These are phyloP conservation scores for Paramecium bursaria DNA, from an alignment of 73 alveolate species.

Conservation along the genomic window DNA sequence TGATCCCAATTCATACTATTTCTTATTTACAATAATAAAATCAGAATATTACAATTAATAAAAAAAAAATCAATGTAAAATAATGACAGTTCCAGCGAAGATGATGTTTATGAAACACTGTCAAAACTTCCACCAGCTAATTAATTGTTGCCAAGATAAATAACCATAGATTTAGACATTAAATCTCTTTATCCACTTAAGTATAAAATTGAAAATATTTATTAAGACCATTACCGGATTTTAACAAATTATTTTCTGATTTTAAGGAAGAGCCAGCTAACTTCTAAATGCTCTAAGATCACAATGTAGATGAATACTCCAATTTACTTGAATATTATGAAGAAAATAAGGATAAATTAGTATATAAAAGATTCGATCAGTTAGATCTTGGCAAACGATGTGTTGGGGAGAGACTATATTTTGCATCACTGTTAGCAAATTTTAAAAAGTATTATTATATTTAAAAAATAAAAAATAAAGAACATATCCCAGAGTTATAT, in stretches of 20 bases:
- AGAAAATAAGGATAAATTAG: constrained; percentile 24
- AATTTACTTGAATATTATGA: constrained; percentile 22
- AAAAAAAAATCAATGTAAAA: constrained; percentile 19
- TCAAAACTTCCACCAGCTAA: constrained; percentile 40
- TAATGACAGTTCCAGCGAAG: constrained; percentile 51
- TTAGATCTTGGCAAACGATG: constrained; percentile 3
- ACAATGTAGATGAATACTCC: not conserved
- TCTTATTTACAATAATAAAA: not conserved
- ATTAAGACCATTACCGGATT: constrained; percentile 38
- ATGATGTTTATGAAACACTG: constrained; percentile 39
- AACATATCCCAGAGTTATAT: constrained; percentile 22
- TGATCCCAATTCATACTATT: not conserved
- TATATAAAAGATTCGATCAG: constrained; percentile 34
- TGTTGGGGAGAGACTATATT: constrained; percentile 1
- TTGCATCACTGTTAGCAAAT: constrained; percentile 21
- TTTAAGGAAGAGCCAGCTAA: not conserved
- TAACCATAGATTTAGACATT: constrained; percentile 36
- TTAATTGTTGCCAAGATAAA: constrained; percentile 32
- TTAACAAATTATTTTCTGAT: not conserved
- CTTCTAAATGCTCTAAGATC: not conserved
- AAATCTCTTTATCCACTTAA: constrained; percentile 40
- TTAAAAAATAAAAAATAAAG: not conserved
- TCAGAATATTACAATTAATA: not conserved
- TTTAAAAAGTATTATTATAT: constrained; percentile 49
- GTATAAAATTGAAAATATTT: not conserved